Evolutionary conservation across 2,329 filamentous ascomycete genomes (phyloP), one percentile per base, ranked within the genome.

Genomic region (Camillea tinctor): DNA sequence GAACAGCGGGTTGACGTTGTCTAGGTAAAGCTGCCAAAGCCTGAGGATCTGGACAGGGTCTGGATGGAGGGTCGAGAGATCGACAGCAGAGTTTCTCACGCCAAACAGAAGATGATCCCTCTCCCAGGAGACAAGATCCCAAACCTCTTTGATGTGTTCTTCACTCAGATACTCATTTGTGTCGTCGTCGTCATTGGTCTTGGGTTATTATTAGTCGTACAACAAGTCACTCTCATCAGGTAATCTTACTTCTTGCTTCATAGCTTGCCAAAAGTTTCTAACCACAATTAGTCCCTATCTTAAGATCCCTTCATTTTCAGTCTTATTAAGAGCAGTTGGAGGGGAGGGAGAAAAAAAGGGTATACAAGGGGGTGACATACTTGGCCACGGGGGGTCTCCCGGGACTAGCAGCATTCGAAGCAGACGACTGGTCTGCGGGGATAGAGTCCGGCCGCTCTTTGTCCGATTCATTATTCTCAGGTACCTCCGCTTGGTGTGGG

Each of bases 1-100:
- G n/a, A 87, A 71, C 2, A 88, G 64, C 0, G 85, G 84, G 62
- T 88, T 77, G 55, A 87, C 79, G 49, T 85, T 85, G 24, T 86
- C 79, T 0, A 87, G 71, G 62, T 84, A 88, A 0, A 80, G 72
- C 66, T 87, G 84, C 84, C 85, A 88, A 0, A 84, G 71, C 22
- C 73, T 69, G 59, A 84, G 80, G 6, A 82, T 79, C 0, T 80
- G 74, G 1, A 75, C 72, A 0, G 76, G 75, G 0, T 75, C 68
- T 0, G 81, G 80, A 24, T 90, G 88, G 0, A 86, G 65, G 1
- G 75, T 71, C 3, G 78, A 76, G 1, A 87, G 69, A 61, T 83
- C 75, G n/a, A 81, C 66, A 1, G 64, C 60, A 21, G 71, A 66
- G 19, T 73, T 72, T 3, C 69, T 74, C 1, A 78, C 74, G 26